Evolutionary conservation across 306 rosid genomes (phyloP), one percentile per base, ranked within the genome.

Genomic region (Sechiopsis laciniata): DNA sequence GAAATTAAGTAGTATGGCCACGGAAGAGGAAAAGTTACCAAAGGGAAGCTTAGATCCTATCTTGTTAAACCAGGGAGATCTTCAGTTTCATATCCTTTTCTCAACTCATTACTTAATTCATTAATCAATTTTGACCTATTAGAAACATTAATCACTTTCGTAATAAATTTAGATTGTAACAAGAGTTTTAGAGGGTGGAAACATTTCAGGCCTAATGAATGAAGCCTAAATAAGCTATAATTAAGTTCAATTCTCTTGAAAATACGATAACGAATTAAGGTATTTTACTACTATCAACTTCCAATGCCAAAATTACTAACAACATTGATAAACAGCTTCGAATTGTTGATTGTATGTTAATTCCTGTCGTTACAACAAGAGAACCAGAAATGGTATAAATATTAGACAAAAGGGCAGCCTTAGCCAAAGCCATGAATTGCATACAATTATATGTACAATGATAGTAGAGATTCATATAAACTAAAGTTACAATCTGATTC

Each of bases 401-500:
- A 21, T 48, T 48, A 12, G 14, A 22, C 15, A 21, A 19, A 45
- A 65, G n/a, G 50, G n/a, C 0, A 20, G 12, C 55, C 73, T 68
- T 42, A 42, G 48, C 48, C 48, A 8, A 70, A 15, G 74, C 22
- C 12, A 52, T 50, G 12, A 50, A 24, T 12, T 2, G 40, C 52
- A 20, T 19, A 68, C 10, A 52, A 15, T 52, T 52, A 52, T 68
- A 68, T 14, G 24, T 21, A 68, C 57, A 68, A 68, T 69, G 57
- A 50, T 8, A 4, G 14, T 21, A 48, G 17, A 12, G 40, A 48
- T 50, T 68, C 73, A 3, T 67, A 68, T 48, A 21, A 46, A 68
- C 8, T 66, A 8, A 42, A 45, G 55, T 24, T 67, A 45, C 73
- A 21, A 67, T 67, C 6, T 46, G 37, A 55, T 55, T 0, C 56